These are phyloP conservation scores for Sabuloglossum arenarium DNA, from an alignment of 495 filamentous ascomycete genomes.

Conservation along the genomic window DNA sequence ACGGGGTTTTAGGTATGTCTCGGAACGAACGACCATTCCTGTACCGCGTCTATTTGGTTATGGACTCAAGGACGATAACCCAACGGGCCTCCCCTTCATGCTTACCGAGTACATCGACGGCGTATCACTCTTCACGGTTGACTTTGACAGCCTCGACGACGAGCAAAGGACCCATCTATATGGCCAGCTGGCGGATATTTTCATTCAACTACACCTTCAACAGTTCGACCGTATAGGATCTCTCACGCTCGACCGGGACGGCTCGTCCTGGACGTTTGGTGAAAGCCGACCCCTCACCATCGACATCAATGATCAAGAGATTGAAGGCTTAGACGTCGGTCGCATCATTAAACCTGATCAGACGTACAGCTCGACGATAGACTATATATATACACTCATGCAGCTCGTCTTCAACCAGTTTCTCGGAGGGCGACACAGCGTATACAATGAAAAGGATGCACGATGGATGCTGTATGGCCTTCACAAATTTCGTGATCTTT, in stretches of 20 bases:
- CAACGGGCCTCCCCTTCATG: neutral
- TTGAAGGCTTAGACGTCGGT: neutral
- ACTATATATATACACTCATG: neutral
- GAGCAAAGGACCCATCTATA: neutral
- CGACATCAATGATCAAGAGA: neutral
- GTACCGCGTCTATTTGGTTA: neutral
- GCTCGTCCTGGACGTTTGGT: neutral
- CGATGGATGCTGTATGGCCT: neutral
- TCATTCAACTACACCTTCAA: neutral
- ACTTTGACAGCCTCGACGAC: neutral
- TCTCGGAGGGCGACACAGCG: neutral
- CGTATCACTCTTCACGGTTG: neutral
- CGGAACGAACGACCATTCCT: neutral
- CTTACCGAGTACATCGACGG: neutral
- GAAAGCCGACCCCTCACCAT: neutral
- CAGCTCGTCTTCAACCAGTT: neutral
- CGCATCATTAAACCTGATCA: neutral
- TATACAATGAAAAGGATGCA: neutral
- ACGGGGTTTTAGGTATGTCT: neutral
- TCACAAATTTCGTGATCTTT: neutral
- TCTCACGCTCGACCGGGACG: neutral
- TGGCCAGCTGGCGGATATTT: neutral
- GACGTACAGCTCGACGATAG: neutral
- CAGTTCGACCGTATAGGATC: neutral
- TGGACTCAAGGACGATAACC: neutral